Base-by-base conservation (phyloP, 2,329 filamentous ascomycete genomes). In the Coniosporium tulheliwenetii region DNA sequence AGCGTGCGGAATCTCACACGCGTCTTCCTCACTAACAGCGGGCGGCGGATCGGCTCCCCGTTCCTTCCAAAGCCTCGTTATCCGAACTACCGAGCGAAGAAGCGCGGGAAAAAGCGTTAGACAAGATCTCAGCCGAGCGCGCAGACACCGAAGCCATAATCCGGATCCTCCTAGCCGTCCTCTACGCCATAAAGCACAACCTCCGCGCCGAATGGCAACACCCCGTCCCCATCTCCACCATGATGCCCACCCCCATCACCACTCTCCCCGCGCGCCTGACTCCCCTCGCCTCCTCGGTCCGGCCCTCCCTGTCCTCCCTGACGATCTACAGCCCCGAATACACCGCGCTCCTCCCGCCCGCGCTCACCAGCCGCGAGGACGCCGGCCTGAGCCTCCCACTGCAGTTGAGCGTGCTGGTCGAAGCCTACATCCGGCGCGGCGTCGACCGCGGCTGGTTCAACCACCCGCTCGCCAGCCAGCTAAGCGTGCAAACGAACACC, bases 181-280 rank as follows among this genome's bases (percentile, higher is more conserved):
- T 78, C 2, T 79, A 75, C 49, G 73, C 75, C 0, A 67, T 77
- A 36, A 80, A 79, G 50, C 75, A 78, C 50, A 75, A 78, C 50
- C 60, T 80, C 1, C 69, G 75, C 13, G 71, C 73, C 1, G 75
- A 79, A 55, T 80, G 75, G 70, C 67, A 68, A 39, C 61, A 69
- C 34, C 55, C 68, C 30, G 40, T 60, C 48, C 43, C 45, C 38
- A 55, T 39, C 37, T 50, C 9, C 5, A 41, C 47, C 3, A 41
- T 30, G 15, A 15, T 33, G n/a, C 33, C 39, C 39, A n/a, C 34
- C 10, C 32, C 34, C 2, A 9, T 30, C 9, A 38, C 13, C 10
- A 33, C 39, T n/a, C 32, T 38, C 3, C 30, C 10, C 9, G 13
- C 39, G 5, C 32, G 13, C 8, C n/a, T 33, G 2, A n/a, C 39